These are phyloP conservation scores for Ceriops zippeliana DNA, from an alignment of 345 rosid species.

Conservation along the genomic window DNA sequence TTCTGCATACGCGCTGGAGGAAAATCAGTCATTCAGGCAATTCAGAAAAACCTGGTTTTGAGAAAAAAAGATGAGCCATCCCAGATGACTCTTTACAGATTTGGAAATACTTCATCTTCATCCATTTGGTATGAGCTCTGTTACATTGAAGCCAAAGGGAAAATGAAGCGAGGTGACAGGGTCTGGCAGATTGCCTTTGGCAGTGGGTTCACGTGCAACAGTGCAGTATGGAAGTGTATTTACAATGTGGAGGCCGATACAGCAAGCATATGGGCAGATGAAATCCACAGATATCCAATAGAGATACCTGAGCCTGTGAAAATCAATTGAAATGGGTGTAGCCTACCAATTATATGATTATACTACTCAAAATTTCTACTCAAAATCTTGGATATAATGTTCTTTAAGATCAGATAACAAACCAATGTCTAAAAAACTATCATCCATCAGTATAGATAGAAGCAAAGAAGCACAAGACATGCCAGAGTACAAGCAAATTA, in stretches of 20 bases:
- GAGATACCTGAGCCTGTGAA: background rate
- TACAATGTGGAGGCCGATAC: background rate
- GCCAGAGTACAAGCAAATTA: background rate
- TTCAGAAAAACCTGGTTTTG: constrained; percentile 6
- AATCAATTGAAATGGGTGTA: constrained; percentile 1
- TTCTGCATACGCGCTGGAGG: constrained; percentile 17
- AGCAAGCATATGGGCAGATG: background rate
- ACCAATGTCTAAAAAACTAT: background rate
- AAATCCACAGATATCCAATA: constrained; percentile 2
- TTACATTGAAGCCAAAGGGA: constrained; percentile 4
- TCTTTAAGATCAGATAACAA: background rate
- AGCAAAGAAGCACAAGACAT: background rate
- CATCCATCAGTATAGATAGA: background rate
- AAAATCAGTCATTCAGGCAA: constrained; percentile 13
- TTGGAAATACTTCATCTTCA: constrained; percentile 14
- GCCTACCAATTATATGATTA: too few relatives aligned
- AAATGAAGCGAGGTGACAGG: constrained; percentile 11
- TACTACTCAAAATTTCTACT: too few relatives aligned
- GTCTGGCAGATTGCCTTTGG: constrained; percentile 16
- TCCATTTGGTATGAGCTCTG: constrained; percentile 5
- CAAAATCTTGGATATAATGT: too few relatives aligned
- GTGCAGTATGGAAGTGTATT: constrained; percentile 11
- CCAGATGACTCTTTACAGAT: constrained; percentile 15
- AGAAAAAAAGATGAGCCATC: constrained; percentile 8
- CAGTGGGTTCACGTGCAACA: constrained; percentile 15